Conservation (phyloP, 1,284 basidiomycete species). For the Microbotryum intermedium region DNA sequence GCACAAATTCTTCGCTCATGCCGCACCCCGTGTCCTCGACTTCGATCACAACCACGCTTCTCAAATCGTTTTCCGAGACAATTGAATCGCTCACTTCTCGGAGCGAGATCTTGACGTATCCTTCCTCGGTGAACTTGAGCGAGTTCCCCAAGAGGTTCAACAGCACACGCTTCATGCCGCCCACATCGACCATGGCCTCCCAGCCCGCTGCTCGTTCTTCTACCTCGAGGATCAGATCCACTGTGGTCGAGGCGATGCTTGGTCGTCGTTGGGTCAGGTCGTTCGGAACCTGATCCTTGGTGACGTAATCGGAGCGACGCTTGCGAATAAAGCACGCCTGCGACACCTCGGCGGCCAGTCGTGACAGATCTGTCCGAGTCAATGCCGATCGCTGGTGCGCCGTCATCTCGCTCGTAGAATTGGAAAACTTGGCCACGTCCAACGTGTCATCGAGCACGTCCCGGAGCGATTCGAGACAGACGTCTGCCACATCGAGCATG, state of each 20-base stretch:
- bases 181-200: slow-evolving; percentile 12
- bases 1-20: slow-evolving; percentile 8
- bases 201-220: slow-evolving; percentile 9
- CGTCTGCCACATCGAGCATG: slow-evolving; percentile 14
- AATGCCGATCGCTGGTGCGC: not conserved
- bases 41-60: slow-evolving; percentile 3
- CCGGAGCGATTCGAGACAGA: slow-evolving; percentile 10
- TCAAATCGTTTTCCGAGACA: not conserved
- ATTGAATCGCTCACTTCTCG: not conserved
- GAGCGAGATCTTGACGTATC: slow-evolving; percentile 16
- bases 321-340: slow-evolving; percentile 15
- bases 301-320: slow-evolving; percentile 13
- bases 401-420: slow-evolving; percentile 4
- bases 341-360: slow-evolving; percentile 8
- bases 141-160: slow-evolving; percentile 21
- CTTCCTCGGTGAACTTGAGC: slow-evolving; percentile 18
- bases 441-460: slow-evolving; percentile 24
- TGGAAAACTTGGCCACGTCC: slow-evolving; percentile 16
- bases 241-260: not conserved
- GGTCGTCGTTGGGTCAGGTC: not conserved
- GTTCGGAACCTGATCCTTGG: not conserved
- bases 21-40: slow-evolving; percentile 7
- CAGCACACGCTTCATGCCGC: slow-evolving; percentile 15
- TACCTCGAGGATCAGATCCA: slow-evolving; percentile 22
- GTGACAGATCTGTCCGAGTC: not conserved